phyloP scores from a whole-genome alignment of 225 moss, liverwort and hornwort genomes.

The Pleurozium schreberi region DNA sequence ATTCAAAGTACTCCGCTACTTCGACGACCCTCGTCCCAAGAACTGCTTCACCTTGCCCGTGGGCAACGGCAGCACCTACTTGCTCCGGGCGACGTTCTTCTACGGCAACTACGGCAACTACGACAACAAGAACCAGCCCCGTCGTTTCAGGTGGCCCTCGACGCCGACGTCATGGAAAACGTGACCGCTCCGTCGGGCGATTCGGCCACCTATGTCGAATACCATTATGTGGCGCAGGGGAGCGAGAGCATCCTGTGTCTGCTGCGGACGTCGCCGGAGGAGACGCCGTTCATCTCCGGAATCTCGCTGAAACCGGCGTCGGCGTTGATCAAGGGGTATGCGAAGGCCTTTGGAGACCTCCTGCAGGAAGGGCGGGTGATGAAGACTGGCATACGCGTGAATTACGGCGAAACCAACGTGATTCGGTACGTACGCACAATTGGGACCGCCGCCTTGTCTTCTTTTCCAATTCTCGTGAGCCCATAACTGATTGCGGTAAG shows the following conservation, averaged over 20 bases:
- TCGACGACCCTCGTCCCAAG: slow-evolving; percentile 4
- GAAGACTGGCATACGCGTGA: not conserved
- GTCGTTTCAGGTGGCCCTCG: slow-evolving; percentile 1
- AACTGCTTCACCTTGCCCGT: slow-evolving; percentile 4
- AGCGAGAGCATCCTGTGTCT: not conserved
- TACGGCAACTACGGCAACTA: slow-evolving; percentile 15
- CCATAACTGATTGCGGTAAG: not conserved
- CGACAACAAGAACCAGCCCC: not conserved
- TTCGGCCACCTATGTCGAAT: not conserved
- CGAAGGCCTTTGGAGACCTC: fast-evolving
- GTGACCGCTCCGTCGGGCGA: not conserved
- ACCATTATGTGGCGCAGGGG: not conserved
- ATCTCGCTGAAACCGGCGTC: slow-evolving; percentile 4
- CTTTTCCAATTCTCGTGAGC: not conserved
- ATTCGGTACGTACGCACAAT: not conserved
- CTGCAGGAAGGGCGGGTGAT: not conserved
- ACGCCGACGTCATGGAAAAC: not conserved
- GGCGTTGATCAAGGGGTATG: not conserved
- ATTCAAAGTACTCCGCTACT: not conserved
- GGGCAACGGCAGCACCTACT: not conserved
- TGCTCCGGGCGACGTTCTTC: slow-evolving; percentile 3
- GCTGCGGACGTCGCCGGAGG: not conserved
- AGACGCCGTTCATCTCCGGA: slow-evolving; percentile 13
- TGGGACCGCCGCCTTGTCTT: too few relatives aligned
- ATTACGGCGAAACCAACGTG: not conserved